These are phyloP conservation scores for Russula foetens DNA, from an alignment of 768 basidiomycete genomes.

Conservation along the genomic window DNA sequence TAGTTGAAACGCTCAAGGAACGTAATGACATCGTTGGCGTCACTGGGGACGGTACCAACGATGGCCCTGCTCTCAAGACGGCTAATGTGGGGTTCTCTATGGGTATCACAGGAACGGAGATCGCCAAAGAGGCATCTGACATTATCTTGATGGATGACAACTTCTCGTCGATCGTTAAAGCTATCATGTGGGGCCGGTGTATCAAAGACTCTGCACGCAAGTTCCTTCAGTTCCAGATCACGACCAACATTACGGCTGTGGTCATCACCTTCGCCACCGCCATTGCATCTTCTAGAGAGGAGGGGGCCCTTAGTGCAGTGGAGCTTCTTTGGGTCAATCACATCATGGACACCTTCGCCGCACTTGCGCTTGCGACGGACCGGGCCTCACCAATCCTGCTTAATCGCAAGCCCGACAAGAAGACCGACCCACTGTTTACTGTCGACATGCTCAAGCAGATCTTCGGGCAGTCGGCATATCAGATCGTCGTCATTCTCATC, in stretches of 20 bases:
- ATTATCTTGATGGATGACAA: conserved; percentile 99
- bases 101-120: conserved; percentile 95
- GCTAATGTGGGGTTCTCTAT: conserved; percentile 97
- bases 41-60: conserved; percentile 97
- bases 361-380: conserved; percentile 94
- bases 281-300: conserved; percentile 65
- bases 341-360: conserved; percentile 98
- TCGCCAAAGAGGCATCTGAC: conserved; percentile 98
- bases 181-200: conserved; percentile 98
- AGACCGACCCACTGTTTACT: conserved; percentile 81
- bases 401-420: conserved; percentile 85
- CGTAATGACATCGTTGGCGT: conserved; percentile 92
- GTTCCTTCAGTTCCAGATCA: conserved; percentile 94
- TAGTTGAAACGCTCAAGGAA: conserved; percentile 80
- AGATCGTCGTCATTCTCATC: conserved; percentile 72
- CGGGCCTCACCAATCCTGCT: conserved; percentile 77
- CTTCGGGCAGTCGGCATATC: conserved; percentile 79
- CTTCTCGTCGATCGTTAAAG: conserved; percentile 91
- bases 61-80: conserved; percentile 91
- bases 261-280: conserved; percentile 89
- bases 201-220: conserved; percentile 97
- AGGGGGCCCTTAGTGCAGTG: conserved; percentile 88
- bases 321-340: conserved; percentile 98
- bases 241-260: conserved; percentile 93
- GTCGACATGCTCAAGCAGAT: conserved; percentile 98